A percentile compares a stretch with the other conserved stretches of the same genome.
These are phyloP conservation scores for Solanum hybrid DNA, from an alignment of 305 asterid genomes.

Conservation along the genomic window DNA sequence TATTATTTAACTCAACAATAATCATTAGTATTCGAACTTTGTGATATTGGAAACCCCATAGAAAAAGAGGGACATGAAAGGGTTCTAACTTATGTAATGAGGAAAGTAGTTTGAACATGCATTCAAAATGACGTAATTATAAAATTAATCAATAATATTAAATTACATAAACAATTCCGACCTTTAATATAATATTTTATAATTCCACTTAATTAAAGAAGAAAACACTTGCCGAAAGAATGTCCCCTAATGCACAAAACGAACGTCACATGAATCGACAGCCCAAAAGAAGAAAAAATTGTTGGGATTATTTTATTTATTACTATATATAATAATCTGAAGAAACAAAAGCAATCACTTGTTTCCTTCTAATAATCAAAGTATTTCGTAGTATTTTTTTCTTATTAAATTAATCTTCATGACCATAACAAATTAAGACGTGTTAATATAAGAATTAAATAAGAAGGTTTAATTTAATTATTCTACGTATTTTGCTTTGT, in stretches of 20 bases:
- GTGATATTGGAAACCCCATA: neutral
- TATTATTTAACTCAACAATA: neutral
- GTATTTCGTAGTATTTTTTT: neutral
- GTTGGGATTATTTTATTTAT: no score
- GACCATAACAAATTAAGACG: neutral
- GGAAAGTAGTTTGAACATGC: constrained; percentile 1
- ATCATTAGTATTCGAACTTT: neutral
- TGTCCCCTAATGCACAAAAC: no score
- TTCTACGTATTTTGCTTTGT: neutral
- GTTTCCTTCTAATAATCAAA: neutral
- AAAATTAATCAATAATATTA: neutral
- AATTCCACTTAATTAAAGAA: no score
- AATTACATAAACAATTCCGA: neutral
- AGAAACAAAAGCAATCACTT: neutral
- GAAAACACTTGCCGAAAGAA: no score
- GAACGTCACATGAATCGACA: no score
- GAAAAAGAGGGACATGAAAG: neutral
- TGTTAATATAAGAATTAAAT: neutral
- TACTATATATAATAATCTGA: neutral
- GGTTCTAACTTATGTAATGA: neutral
- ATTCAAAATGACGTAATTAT: neutral
- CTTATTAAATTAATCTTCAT: neutral
- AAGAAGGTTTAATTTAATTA: neutral
- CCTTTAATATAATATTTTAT: neutral
- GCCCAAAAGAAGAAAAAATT: no score